Percentiles rank a stretch among this genome's conserved stretches.
These are phyloP conservation scores for Pilasporangium apinafurcum DNA, from an alignment of 352 stramenopile genomes.

Conservation along the genomic window DNA sequence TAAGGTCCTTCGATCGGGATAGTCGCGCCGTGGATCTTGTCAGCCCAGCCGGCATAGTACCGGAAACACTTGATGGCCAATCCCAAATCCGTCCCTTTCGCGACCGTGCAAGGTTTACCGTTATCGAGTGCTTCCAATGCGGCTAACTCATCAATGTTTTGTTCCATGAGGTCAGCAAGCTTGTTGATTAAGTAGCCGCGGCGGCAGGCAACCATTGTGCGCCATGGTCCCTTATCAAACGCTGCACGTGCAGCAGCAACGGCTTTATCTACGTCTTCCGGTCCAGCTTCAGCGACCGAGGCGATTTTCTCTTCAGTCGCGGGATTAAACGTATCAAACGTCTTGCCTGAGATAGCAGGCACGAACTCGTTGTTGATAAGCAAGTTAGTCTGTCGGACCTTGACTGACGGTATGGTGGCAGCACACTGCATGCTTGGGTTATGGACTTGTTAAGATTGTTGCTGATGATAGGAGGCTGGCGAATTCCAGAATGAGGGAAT, in stretches of 20 bases:
- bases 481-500: constrained; percentile 7
- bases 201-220: constrained; percentile 31
- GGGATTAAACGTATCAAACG: constrained; percentile 80
- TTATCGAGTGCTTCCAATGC: constrained; percentile 91
- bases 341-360: constrained; percentile 47
- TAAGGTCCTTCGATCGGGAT: constrained; percentile 46
- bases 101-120: constrained; percentile 89
- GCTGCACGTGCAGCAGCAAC: constrained; percentile 58
- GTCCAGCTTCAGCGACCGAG: constrained; percentile 46
- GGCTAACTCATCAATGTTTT: constrained; percentile 54
- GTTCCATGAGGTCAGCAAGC: constrained; percentile 39
- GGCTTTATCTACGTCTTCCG: constrained; percentile 66
- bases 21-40: constrained; percentile 71
- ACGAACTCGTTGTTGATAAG: constrained; percentile 88
- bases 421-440: constrained; percentile 31
- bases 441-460: background rate
- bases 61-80: constrained; percentile 80
- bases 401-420: constrained; percentile 15
- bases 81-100: constrained; percentile 75
- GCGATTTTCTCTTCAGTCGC: constrained; percentile 76
- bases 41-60: constrained; percentile 90
- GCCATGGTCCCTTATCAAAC: constrained; percentile 65
- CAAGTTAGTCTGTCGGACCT: constrained; percentile 39
- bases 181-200: constrained; percentile 29
- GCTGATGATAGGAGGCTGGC: constrained; percentile 3